Conservation (phyloP, 169 alveolate genomes). For the Babesia microti region DNA sequence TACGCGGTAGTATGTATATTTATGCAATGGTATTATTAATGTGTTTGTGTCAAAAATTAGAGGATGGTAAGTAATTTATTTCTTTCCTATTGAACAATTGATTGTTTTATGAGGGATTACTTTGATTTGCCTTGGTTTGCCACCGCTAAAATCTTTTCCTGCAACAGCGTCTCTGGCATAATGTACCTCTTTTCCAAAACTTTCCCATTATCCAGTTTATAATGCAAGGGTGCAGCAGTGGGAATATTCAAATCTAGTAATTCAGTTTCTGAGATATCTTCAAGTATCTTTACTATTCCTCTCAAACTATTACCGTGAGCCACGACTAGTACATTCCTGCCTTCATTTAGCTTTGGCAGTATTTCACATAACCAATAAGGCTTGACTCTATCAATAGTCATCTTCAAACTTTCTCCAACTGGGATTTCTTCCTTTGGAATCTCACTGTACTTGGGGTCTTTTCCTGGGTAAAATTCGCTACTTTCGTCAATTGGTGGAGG, state of each 20-base stretch:
- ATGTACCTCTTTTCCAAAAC: constrained; percentile 82
- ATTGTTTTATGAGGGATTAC: constrained; percentile 16
- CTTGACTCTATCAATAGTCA: constrained; percentile 84
- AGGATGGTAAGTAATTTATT: not conserved
- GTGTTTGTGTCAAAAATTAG: constrained; percentile 2
- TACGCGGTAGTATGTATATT: too few relatives aligned
- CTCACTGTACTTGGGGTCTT: constrained; percentile 69
- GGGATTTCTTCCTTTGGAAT: constrained; percentile 86
- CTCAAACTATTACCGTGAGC: constrained; percentile 99
- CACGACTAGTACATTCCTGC: constrained; percentile 80
- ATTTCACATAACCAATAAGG: constrained; percentile 90
- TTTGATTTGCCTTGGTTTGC: constrained; percentile 88
- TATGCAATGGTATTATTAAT: too few relatives aligned
- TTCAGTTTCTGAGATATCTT: constrained; percentile 82
- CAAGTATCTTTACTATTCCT: constrained; percentile 88
- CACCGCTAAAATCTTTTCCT: constrained; percentile 82
- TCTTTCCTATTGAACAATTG: constrained; percentile 1
- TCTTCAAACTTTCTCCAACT: constrained; percentile 86
- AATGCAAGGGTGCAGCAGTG: constrained; percentile 92
- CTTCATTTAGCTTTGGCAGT: constrained; percentile 81
- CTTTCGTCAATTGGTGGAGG: constrained; percentile 88
- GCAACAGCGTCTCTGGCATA: constrained; percentile 68
- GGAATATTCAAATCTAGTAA: constrained; percentile 90
- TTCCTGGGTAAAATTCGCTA: constrained; percentile 82
- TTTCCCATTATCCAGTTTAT: constrained; percentile 84